phyloP scores from a whole-genome alignment of 192 early-diverging fungal genomes.

The Rhizophlyctis rosea region DNA sequence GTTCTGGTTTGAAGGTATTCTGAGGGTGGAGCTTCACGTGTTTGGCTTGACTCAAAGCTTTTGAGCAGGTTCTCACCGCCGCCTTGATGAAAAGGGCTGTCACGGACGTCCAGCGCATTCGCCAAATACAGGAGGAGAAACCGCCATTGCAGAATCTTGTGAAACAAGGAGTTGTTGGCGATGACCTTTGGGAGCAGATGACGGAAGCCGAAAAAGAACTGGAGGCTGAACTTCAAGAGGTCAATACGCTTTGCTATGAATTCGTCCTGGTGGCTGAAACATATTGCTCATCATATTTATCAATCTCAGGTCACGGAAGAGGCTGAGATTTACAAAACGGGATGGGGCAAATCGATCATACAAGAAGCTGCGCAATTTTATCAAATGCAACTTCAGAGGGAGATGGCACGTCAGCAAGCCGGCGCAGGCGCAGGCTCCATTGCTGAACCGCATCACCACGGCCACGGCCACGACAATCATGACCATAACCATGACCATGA shows the following conservation, averaged over 20 bases:
- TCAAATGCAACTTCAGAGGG: constrained; percentile 58
- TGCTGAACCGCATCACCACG: too few relatives aligned
- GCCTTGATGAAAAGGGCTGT: constrained; percentile 81
- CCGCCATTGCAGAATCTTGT: constrained; percentile 69
- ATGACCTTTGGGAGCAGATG: constrained; percentile 77
- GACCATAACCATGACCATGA: constrained; percentile 6
- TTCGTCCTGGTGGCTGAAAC: too few relatives aligned
- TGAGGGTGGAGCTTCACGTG: too few relatives aligned
- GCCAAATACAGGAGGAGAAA: constrained; percentile 79
- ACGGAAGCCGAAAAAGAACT: constrained; percentile 74
- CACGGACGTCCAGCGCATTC: constrained; percentile 68
- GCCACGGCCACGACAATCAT: constrained; percentile 1
- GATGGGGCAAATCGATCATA: constrained; percentile 85
- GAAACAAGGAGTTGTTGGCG: constrained; percentile 74
- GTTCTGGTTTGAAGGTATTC: constrained; percentile 31
- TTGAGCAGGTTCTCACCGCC: constrained; percentile 57
- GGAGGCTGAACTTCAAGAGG: constrained; percentile 72
- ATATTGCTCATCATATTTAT: too few relatives aligned
- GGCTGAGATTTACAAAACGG: constrained; percentile 71
- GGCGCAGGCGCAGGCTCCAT: too few relatives aligned
- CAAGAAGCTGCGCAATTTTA: constrained; percentile 76
- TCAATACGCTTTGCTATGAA: too few relatives aligned
- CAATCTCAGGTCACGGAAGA: constrained; percentile 70
- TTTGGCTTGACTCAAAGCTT: too few relatives aligned
- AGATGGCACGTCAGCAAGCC: too few relatives aligned